phyloP scores from a whole-genome alignment of 345 rosid genomes.

The Orychophragmus violaceus region DNA sequence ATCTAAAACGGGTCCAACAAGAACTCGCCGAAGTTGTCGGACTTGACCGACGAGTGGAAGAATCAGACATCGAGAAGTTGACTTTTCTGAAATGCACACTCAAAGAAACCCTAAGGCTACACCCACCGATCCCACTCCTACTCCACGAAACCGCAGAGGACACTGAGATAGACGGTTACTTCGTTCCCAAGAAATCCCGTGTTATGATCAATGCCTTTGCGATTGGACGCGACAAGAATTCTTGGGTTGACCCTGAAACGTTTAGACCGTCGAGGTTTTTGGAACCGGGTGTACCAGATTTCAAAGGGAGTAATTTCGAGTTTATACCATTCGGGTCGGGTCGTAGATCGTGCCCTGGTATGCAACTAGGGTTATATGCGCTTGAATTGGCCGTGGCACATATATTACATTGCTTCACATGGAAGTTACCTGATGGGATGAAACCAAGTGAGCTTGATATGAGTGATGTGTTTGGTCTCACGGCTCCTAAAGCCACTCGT shows the following conservation, averaged over 20 bases:
- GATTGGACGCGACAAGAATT: conserved; percentile 64
- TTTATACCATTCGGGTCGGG: conserved; percentile 99
- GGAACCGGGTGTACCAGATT: conserved; percentile 59
- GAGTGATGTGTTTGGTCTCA: conserved; percentile 86
- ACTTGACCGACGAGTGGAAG: conserved; percentile 70
- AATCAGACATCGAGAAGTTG: conserved; percentile 66
- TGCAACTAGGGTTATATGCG: conserved; percentile 89
- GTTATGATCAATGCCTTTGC: conserved; percentile 87
- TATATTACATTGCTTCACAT: conserved; percentile 75
- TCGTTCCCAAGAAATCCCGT: conserved; percentile 59
- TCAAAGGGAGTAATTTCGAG: conserved; percentile 78
- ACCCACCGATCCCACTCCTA: conserved; percentile 96
- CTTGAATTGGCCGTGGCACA: conserved; percentile 79
- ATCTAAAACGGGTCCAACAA: conserved; percentile 62
- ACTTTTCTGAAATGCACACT: conserved; percentile 61
- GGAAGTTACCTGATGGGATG: conserved; percentile 94
- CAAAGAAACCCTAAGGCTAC: conserved; percentile 81
- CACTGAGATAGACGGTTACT: conserved; percentile 56
- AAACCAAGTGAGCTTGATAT: conserved; percentile 83
- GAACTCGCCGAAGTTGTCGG: conserved; percentile 85
- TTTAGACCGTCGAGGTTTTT: conserved; percentile 80
- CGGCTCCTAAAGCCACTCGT: conserved; percentile 76
- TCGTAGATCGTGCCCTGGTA: conserved; percentile 93
- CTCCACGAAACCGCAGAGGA: conserved; percentile 89
- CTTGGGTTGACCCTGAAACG: conserved; percentile 74